Evolutionary conservation across 257 asterid species (phyloP), one percentile per base, ranked within the genome.

Genomic region (Avicennia marina): DNA sequence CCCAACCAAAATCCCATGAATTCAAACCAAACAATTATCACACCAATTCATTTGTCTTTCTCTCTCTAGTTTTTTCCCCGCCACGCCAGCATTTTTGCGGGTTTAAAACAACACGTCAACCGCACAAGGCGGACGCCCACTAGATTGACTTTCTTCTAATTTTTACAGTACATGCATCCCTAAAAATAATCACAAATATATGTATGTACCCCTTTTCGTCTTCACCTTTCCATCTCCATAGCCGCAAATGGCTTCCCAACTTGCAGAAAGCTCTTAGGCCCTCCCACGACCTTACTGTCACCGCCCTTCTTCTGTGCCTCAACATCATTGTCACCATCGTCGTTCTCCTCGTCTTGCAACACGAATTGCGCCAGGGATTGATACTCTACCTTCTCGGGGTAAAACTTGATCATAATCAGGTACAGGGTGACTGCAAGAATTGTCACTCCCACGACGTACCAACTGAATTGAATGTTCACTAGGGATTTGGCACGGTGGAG

Each of bases 391-490:
- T 78, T 72, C 40, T 67, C 79, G 0, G 43, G 38, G 49, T 60
- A 75, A 17, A 58, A 47, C 39, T 68, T 78, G 39, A 56, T 2
- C 53, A 80, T 47, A 7, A 53, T 53, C 50, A 89, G 10, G 47
- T 89, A 84, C 60, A 87, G 29, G 1, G 77, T 34, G 46, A 82
- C 6, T 0, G 59, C 36, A 11, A 77, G 77, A 17, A 82, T 48
- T 0, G 51, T 62, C 4, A 72, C 65, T 0, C 88, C 95, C 2
- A 82, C 53, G 3, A 84, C 49, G 36, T 71, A 89, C 97, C 94
- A 89, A 50, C 93, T 82, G 31, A 89, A 89, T 15, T 75, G 75
- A 56, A 89, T 89, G 17, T 86, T 86, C n/a, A 82, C 97, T 11
- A 89, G 47, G 1, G 97, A 80, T 59, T 84, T 86, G 4, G 97